Evolutionary conservation across 1,139 yeast genomes (phyloP).

Genomic region (Arxiozyma heterogenica): DNA sequence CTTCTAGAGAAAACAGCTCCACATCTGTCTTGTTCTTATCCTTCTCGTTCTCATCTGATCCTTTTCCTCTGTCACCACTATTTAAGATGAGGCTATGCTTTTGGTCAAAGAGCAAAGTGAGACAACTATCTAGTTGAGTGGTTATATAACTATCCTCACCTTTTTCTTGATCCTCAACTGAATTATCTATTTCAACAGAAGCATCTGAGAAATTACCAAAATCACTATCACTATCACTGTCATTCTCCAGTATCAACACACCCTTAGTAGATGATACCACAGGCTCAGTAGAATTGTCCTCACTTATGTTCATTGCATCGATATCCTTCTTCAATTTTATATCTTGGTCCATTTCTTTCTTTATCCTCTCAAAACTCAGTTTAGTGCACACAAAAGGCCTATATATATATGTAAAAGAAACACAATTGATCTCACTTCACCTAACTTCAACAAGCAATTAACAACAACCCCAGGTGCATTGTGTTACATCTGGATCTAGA

Average conservation of each 20-base stretch:
- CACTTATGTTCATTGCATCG: not conserved
- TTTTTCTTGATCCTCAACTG: not conserved
- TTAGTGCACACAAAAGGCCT: too few species aligned
- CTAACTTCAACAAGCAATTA: too few species aligned
- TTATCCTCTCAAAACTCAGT: too few species aligned
- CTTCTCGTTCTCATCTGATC: too few species aligned
- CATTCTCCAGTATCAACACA: not conserved
- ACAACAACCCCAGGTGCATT: too few species aligned
- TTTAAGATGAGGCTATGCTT: not conserved
- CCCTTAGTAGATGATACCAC: not conserved
- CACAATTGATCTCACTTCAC: too few species aligned
- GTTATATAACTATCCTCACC: not conserved
- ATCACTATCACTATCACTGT: slow-evolving; percentile 14
- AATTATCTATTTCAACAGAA: slow-evolving; percentile 14
- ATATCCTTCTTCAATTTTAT: not conserved
- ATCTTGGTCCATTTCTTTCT: not conserved
- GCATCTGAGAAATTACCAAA: slow-evolving; percentile 30
- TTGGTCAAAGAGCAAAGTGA: not conserved
- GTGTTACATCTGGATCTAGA: too few species aligned
- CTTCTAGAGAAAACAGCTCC: slow-evolving; percentile 7
- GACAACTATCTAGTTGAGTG: not conserved
- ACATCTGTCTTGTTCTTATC: too few species aligned
- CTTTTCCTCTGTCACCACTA: not conserved
- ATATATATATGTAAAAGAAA: too few species aligned
- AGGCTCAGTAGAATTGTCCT: not conserved